A percentile compares a stretch with the other conserved stretches of the same genome.
These are phyloP conservation scores for Amaranthus tricolor DNA, from an alignment of 179 eudicot genomes.

Conservation along the genomic window DNA sequence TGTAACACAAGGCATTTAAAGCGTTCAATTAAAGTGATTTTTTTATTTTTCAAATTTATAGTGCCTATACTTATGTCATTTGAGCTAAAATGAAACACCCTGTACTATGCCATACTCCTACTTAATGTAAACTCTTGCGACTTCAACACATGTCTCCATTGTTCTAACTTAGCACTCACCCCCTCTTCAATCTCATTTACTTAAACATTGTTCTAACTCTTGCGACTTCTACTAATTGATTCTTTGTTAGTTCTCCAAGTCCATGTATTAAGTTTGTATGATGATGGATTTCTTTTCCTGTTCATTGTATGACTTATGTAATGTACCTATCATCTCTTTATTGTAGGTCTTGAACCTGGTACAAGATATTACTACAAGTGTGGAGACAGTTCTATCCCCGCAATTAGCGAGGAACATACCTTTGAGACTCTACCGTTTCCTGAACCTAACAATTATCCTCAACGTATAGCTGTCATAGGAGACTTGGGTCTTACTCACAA, in stretches of 20 bases:
- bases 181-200: too few relatives aligned
- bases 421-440: constrained; percentile 67
- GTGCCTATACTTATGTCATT: too few relatives aligned
- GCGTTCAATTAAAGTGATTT: too few relatives aligned
- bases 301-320: neutral
- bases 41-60: too few relatives aligned
- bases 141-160: too few relatives aligned
- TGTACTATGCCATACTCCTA: too few relatives aligned
- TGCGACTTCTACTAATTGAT: neutral
- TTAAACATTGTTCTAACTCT: too few relatives aligned
- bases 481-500: constrained; percentile 86
- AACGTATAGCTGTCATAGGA: constrained; percentile 70
- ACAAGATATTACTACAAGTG: constrained; percentile 77
- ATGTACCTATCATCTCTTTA: neutral
- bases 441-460: constrained; percentile 57
- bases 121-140: too few relatives aligned
- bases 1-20: too few relatives aligned
- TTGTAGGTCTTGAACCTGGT: constrained; percentile 73
- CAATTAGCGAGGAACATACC: constrained; percentile 64
- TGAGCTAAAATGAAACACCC: too few relatives aligned
- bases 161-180: too few relatives aligned
- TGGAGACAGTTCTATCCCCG: constrained; percentile 67
- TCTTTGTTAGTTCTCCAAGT: neutral
- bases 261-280: neutral
- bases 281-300: neutral